These are phyloP conservation scores for Salix brachista DNA, from an alignment of 345 rosid species.

Conservation along the genomic window DNA sequence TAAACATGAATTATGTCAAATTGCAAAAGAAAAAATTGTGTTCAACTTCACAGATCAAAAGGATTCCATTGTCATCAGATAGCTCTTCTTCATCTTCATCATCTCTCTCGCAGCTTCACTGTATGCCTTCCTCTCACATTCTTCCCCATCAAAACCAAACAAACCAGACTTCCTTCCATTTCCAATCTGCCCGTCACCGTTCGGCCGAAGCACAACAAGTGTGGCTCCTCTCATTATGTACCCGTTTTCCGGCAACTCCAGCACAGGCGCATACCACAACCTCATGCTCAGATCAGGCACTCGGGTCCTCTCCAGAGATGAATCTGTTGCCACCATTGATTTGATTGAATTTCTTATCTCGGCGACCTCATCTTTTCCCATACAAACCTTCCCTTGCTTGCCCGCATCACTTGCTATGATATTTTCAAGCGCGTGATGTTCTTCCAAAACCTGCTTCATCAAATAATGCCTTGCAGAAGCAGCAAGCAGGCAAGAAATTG, in stretches of 20 bases:
- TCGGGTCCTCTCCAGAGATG: constrained; percentile 22
- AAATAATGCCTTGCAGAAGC: constrained; percentile 39
- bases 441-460: constrained; percentile 24
- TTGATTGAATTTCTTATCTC: constrained; percentile 24
- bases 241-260: constrained; percentile 40
- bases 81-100: constrained; percentile 40
- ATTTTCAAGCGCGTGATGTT: constrained; percentile 20
- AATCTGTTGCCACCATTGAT: neutral
- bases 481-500: constrained; percentile 34
- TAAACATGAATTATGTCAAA: no score
- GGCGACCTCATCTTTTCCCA: constrained; percentile 27
- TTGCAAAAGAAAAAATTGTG: neutral
- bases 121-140: constrained; percentile 14
- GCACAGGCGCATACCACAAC: constrained; percentile 31
- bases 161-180: neutral
- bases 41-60: constrained; percentile 21
- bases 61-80: constrained; percentile 40
- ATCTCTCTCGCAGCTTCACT: constrained; percentile 40
- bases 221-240: constrained; percentile 44
- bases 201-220: constrained; percentile 29
- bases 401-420: constrained; percentile 27
- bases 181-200: neutral
- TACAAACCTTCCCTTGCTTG: constrained; percentile 28
- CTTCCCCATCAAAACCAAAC: constrained; percentile 13
- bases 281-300: constrained; percentile 40